Base-by-base conservation (phyloP, 108 stramenopile species). In the Nitzschia putrida region DNA sequence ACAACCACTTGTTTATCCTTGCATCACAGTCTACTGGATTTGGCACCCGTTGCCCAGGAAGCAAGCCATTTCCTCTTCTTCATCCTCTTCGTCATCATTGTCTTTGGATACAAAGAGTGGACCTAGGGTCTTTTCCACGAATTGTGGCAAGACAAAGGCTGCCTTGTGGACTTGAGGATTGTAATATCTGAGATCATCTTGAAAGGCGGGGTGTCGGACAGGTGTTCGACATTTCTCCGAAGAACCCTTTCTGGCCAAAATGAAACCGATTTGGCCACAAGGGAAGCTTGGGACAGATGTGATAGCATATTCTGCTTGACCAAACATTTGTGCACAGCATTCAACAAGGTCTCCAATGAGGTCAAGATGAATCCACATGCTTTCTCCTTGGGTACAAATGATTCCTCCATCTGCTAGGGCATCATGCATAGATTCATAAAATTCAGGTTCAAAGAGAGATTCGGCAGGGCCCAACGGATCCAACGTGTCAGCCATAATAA, bases 391-490 rank as follows among this genome's bases (percentile, higher is more conserved):
- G 34, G 81, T 80, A 57, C 88, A 89, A 51, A 93, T 74, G 40
- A 93, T 83, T 20, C 94, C 94, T 11, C 69, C 67, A 0, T 86
- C 78, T 16, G 50, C 23, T 55, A 85, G 57, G 5, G 76, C 79
- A 20, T 63, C 57, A 47, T 83, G 64, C 83, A 90, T 84, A 49
- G 51, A 43, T 44, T 89, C 77, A 75, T 82, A 90, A 66, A 95
- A 92, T 10, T 74, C 61, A 29, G 91, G 86, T 72, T 89, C 63
- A 74, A 90, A 96, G 0, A 95, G 74, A 8, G 82, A 71, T 66
- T 90, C 90, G 2, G 88, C 92, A n/a, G 94, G 94, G 3, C 92
- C 93, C 20, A 91, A 82, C 13, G 88, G 91, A 82, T 92, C 91
- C 11, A 77, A 82, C 0, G 86, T 81, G 71, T 92, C 91, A 72